Evolutionary conservation across 2,329 filamentous ascomycete species (phyloP), one percentile per base, ranked within the genome.

Genomic region (Hypoxylon sp.): DNA sequence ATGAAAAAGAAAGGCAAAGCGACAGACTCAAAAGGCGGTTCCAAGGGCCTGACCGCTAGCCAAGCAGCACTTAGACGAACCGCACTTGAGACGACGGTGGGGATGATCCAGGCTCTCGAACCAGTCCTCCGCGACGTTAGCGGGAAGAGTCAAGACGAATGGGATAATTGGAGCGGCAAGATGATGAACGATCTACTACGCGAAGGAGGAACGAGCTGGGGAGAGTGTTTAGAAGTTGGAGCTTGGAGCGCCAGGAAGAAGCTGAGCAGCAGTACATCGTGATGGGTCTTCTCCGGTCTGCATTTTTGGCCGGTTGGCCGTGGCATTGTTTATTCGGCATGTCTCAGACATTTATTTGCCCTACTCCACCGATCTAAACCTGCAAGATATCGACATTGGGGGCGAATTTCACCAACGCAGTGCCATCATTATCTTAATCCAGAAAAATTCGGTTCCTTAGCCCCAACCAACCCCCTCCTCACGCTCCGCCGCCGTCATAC

Each of bases 161-260:
- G 94, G 94, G 92, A 97, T 79, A 85, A 89, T 46, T 98, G 95
- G 95, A 89, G 92, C 82, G 90, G 91, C 44, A 93, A 91, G 80
- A 93, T 97, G 91, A 95, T 94, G 86, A 88, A 89, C 51, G 92
- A 96, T 79, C 81, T 98, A 76, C 86, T 97, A 77, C 90, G 91
- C 78, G 91, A 95, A 68, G 90, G 90, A 61, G 92, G 93, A 20
- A 91, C 92, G 17, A 90, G 88, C 53, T 94, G 90, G 83, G 94
- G 95, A 53, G 95, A 98, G 80, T 97, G 94, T 80, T 82, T 98
- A 20, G 93, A 89, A 75, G 89, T 94, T 71, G 93, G 95, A 40
- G 96, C 94, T 79, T 98, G 95, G 84, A 96, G 91, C 79, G 97
- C 90, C 68, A 94, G 91, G 81, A 98, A 97, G 86, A 79, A 78